Base-by-base conservation (phyloP, 2,329 filamentous ascomycete species). In the Sclerotinia sclerotiorum region DNA sequence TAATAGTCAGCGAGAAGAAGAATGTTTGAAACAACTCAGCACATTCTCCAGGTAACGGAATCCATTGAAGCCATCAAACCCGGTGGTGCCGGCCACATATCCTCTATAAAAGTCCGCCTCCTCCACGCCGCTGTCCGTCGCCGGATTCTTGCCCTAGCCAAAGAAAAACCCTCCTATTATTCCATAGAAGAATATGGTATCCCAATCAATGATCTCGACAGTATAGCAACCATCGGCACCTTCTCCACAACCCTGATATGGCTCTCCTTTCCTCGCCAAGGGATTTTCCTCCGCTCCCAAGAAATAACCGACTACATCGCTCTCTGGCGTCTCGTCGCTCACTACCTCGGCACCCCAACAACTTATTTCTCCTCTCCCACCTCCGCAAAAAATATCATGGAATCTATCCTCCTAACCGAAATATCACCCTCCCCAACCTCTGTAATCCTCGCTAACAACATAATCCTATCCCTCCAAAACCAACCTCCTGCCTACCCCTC, bases 171-270 rank as follows among this genome's bases (percentile, higher is more conserved):
- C 0, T 81, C 80, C 2, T 92, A 92, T 78, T 92, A 88, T 78
- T 82, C 87, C 70, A 77, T 87, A 0, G 78, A 83, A 24, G 78
- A 82, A 49, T 84, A 81, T 75, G 90, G 90, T 3, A 81, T 90
- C 3, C 90, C 90, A 5, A 88, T 94, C 76, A 94, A 90, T 73
- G 89, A 94, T 73, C 83, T 94, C 1, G 90, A 94, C 77, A 87
- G 84, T 68, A 87, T 93, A 46, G 89, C 83, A 15, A 94, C 91
- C 1, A 88, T 94, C 70, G 83, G 82, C 48, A 87, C 87, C 1
- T 94, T 94, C 78, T 91, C 87, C 0, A 83, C 87, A 0, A 85
- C 85, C 0, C 78, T 93, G 2, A 83, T 93, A 69, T 93, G 86
- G 83, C 76, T 92, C 35, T 85, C 85, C 32, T 82, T 94, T 5